Evolutionary conservation across 1,284 basidiomycete genomes (phyloP), one percentile per base, ranked within the genome.

Genomic region (Ganoderma boninense): DNA sequence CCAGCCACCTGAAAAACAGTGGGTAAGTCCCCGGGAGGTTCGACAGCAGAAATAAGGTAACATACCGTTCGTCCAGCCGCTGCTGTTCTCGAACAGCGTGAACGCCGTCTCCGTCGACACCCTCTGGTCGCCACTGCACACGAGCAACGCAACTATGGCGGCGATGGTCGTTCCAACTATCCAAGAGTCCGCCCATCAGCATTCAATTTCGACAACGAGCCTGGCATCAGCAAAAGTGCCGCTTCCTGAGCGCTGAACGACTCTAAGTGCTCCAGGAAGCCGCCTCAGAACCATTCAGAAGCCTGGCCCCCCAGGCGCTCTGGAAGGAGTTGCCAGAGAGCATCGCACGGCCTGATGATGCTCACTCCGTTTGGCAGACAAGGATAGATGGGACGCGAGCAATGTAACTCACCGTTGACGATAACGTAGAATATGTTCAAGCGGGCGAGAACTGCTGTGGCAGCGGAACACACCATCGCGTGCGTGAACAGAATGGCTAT

Each of bases 51-150:
- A 35, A 18, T 16, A 18, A 64, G 40, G 2, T 13, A 5, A 81
- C 85, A 69, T 76, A 89, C 91, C 83, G 69, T 87, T 88, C 11
- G 80, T 71, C 92, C 92, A 94, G 20, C 91, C 92, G 0, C 88
- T 89, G 77, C 90, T 90, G 74, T 94, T 94, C 79, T 94, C 91
- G 71, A 89, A 92, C 64, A 87, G 75, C 0, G 89, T 90, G 74
- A 92, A 93, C 0, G 92, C 92, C 64, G 89, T 90, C 62, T 84
- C 84, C 1, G 92, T 90, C 0, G 91, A 90, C 35, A 92, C 91
- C 67, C 84, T 87, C 43, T 87, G 83, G 29, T 86, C 81, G 2
- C 87, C 86, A 1, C 90, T 86, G 65, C 85, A 84, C 5, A 90
- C 89, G 4, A 90, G 82, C 16, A 93, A 82, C 0, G 87, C 80